Conservation (phyloP, 129 eudicot genomes). For the Heracleum sosnowskyi region DNA sequence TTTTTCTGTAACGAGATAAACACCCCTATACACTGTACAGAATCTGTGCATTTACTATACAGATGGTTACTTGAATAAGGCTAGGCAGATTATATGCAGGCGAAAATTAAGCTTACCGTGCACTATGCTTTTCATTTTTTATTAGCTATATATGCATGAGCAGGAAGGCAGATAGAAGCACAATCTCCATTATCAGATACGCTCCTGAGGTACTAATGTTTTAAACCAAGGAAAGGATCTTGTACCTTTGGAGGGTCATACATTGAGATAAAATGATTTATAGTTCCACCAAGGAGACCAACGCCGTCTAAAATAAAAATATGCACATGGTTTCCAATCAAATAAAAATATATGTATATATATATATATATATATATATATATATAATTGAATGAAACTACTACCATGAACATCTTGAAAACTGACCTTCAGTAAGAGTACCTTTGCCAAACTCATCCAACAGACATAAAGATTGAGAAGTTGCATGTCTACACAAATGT, state of each 20-base stretch:
- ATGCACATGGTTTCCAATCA: not conserved
- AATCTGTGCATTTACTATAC: not conserved
- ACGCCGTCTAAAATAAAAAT: constrained; percentile 62
- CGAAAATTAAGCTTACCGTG: not conserved
- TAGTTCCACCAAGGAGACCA: constrained; percentile 95
- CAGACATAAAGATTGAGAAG: constrained; percentile 65
- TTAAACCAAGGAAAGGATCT: constrained; percentile 6
- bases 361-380: not conserved
- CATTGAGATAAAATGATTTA: constrained; percentile 57
- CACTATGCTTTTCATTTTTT: not conserved
- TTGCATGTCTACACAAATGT: constrained; percentile 64
- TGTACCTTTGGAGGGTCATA: constrained; percentile 83
- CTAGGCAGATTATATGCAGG: not conserved
- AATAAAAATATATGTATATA: not conserved
- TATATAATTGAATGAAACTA: constrained; percentile 1
- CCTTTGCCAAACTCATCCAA: constrained; percentile 95
- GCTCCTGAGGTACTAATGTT: not conserved
- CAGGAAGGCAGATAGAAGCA: not conserved
- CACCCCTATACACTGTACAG: not conserved
- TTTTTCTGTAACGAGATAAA: not conserved
- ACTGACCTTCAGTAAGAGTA: constrained; percentile 84
- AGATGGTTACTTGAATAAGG: not conserved
- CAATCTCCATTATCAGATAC: not conserved
- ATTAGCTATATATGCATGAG: not conserved
- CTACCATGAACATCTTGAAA: constrained; percentile 5